phyloP scores from a whole-genome alignment of 2,329 filamentous ascomycete genomes.

The Teratosphaeria epicoccoides region DNA sequence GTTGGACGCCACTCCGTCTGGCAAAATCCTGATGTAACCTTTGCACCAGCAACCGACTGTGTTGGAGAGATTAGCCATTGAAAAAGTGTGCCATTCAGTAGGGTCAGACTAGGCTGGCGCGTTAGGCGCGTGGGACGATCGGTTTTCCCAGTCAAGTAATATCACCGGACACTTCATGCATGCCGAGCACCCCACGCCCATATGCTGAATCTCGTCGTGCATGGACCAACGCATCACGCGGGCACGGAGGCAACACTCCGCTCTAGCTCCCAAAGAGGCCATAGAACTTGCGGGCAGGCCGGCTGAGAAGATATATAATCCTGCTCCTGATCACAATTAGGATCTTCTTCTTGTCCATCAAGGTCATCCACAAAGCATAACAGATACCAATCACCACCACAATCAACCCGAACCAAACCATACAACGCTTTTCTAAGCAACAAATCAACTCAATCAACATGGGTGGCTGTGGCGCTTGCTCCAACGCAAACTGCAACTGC shows the following conservation, averaged over 20 bases:
- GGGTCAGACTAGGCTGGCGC: neutral
- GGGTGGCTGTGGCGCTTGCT: slow-evolving; percentile 23
- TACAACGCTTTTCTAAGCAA: neutral
- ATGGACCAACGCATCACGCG: neutral
- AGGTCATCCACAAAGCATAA: slow-evolving; percentile 5
- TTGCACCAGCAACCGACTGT: too few species aligned
- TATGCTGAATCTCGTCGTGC: neutral
- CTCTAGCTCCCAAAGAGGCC: neutral
- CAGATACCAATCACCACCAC: slow-evolving; percentile 6
- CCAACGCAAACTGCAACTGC: slow-evolving; percentile 21
- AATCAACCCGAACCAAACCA: slow-evolving; percentile 6
- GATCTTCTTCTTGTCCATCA: neutral
- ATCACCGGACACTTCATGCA: too few species aligned
- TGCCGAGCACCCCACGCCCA: neutral
- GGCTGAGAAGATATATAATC: neutral
- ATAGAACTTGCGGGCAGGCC: neutral
- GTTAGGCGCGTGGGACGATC: neutral
- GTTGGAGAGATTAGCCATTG: too few species aligned
- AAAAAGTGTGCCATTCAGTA: neutral
- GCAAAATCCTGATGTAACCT: too few species aligned
- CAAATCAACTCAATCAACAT: slow-evolving; percentile 16
- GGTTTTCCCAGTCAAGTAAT: too few species aligned
- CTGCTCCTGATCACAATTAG: neutral
- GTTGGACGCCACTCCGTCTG: too few species aligned
- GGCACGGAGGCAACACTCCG: neutral